Evolutionary conservation across 139 green algal species (phyloP), one percentile per base, ranked within the genome.

Genomic region (Picochlorum sp.): DNA sequence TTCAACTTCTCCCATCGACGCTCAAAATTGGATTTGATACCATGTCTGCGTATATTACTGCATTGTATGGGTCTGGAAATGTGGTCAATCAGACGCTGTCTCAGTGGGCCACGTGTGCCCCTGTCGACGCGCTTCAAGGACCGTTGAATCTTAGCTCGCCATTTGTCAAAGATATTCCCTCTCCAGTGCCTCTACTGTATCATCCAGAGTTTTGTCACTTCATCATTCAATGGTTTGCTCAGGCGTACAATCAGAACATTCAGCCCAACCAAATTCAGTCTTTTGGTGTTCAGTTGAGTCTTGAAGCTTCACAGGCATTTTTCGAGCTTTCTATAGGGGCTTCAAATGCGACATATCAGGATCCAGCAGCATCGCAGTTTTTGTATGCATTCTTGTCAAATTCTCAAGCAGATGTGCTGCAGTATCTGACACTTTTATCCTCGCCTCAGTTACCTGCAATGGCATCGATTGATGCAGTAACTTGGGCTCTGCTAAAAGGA

Each of bases 361-460:
- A 76, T 45, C 62, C 70, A 23, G 37, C 15, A 5, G 70, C 63
- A 18, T 32, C 7, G 4, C 59, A 61, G 5, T 76, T 76, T 37
- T 9, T 76, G 11, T 16, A 23, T 3, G 24, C 21, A 34, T 76
- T 76, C 57, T 11, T 68, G 21, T 37, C 15, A 16, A 20, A 62
- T 15, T 14, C 57, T 37, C 41, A 54, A 15, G 45, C 23, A 7
- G 55, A 24, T 16, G 15, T 56, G 21, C 32, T 74, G 10, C 45
- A 50, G 2, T 58, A 34, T 51, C 30, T 74, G 7, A 38, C 34
- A 8, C 4, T 34, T 10, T 11, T 38, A n/a, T 34, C 14, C 18
- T 52, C 60, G 10, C 23, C n/a, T 18, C 20, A 26, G 10, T 45
- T n/a, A 2, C 21, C 51, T 8, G 18, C 16, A 10, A 55, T 73